Evolutionary conservation across 306 rosid genomes (phyloP).

Genomic region (Potentilla sterilis): DNA sequence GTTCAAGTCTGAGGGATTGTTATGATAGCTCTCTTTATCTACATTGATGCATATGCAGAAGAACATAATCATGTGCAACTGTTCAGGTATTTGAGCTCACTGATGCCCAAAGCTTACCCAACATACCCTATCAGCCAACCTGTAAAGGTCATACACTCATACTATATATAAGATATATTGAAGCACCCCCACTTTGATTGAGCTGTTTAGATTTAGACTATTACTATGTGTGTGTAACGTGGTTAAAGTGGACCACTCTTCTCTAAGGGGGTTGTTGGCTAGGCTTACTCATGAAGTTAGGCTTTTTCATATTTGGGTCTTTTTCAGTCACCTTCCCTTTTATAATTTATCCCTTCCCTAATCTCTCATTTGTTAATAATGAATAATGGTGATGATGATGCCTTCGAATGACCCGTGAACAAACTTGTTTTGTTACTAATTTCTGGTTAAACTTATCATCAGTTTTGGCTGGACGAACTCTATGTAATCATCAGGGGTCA

Average conservation of each 20-base stretch:
- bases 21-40: neutral
- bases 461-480: slow-evolving; percentile 13
- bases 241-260: slow-evolving; percentile 23
- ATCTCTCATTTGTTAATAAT: slow-evolving; percentile 17
- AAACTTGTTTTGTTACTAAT: slow-evolving; percentile 28
- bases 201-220: slow-evolving; percentile 11
- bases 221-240: slow-evolving; percentile 17
- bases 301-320: slow-evolving; percentile 15
- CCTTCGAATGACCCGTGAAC: slow-evolving; percentile 53
- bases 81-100: neutral
- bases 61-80: neutral
- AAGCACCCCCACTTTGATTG: slow-evolving; percentile 23
- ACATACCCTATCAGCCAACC: slow-evolving; percentile 37
- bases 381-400: slow-evolving; percentile 14
- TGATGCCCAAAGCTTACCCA: neutral
- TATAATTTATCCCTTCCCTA: slow-evolving; percentile 23
- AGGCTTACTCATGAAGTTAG: slow-evolving; percentile 59
- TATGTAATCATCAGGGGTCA: slow-evolving; percentile 23
- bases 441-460: slow-evolving; percentile 34
- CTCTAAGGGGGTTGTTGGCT: slow-evolving; percentile 42
- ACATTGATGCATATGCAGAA: slow-evolving; percentile 3
- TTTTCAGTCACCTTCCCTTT: slow-evolving; percentile 20
- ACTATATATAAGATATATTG: neutral
- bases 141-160: slow-evolving; percentile 32
- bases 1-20: neutral